phyloP scores from a whole-genome alignment of 805 yeast genomes.

The Candida koratica region DNA sequence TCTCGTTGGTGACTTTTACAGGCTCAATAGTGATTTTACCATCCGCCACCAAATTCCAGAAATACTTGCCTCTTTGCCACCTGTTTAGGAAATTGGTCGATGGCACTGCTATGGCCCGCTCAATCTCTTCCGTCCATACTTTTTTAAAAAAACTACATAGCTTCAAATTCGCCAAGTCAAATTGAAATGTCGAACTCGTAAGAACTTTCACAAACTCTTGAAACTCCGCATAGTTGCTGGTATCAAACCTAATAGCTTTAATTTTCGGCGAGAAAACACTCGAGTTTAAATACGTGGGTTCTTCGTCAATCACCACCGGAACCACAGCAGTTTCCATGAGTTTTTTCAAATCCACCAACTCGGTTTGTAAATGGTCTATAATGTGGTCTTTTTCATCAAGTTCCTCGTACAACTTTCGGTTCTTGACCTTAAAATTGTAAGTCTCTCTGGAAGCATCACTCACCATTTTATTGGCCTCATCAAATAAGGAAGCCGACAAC shows the following conservation, averaged over 20 bases:
- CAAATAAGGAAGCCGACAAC: slow-evolving; percentile 68
- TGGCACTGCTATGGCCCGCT: slow-evolving; percentile 38
- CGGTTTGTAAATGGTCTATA: slow-evolving; percentile 60
- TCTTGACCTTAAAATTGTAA: slow-evolving; percentile 55
- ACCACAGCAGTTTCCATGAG: slow-evolving; percentile 45
- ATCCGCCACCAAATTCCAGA: slow-evolving; percentile 67
- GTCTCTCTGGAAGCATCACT: slow-evolving; percentile 70
- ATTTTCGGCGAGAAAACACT: slow-evolving; percentile 32
- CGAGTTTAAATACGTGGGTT: slow-evolving; percentile 15
- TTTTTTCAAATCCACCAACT: slow-evolving; percentile 61
- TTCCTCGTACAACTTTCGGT: slow-evolving; percentile 48
- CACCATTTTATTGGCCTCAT: slow-evolving; percentile 84
- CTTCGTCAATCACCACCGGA: slow-evolving; percentile 5
- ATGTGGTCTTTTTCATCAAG: slow-evolving; percentile 66
- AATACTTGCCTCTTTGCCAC: slow-evolving; percentile 43
- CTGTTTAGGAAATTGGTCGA: slow-evolving; percentile 36
- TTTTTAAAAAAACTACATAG: slow-evolving; percentile 59
- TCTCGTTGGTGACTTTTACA: slow-evolving; percentile 75
- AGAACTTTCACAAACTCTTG: slow-evolving; percentile 35
- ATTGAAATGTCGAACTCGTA: slow-evolving; percentile 30
- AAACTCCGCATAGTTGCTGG: slow-evolving; percentile 43
- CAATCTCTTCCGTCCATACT: slow-evolving; percentile 73
- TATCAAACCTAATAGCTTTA: slow-evolving; percentile 43
- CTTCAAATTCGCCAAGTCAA: slow-evolving; percentile 41
- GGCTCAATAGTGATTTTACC: slow-evolving; percentile 86